Base-by-base conservation (phyloP, 2,329 filamentous ascomycete genomes). In the Pestalotiopsis sp. region DNA sequence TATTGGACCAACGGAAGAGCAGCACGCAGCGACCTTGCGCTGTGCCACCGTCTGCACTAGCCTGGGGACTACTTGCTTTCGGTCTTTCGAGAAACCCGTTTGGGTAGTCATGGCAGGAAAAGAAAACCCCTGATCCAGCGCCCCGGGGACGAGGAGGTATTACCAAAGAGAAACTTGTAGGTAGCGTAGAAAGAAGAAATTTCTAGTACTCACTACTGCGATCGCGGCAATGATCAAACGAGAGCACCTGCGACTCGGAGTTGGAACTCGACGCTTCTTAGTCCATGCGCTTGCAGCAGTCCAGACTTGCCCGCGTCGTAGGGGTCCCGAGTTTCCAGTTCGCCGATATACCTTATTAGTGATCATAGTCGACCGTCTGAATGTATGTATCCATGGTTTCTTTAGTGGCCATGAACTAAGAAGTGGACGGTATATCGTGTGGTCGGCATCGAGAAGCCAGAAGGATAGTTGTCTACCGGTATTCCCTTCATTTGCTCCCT, bases 1-100 rank as follows among this genome's bases (percentile, higher is more conserved):
- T 38, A 35, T 65, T 63, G 60, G 60, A 48, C 60, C 35, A 63
- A 52, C 39, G 38, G 60, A 63, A 63, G 40, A 24, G 48, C n/a
- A 9, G 17, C 9, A 9, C 14, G 17, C 20, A n/a, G 17, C 44
- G 17, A n/a, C 44, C 20, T 14, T 52, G 44, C 17, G 44, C 44
- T 52, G 44, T 52, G 44, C 44, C 44, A 52, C 44, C 44, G 17
- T 52, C 17, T 35, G 39, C 60, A 48, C 60, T 65, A 26, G 40
- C 44, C 20, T 56, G 52, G 62, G 30, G 48, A 35, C 62, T 38
- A 65, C 48, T n/a, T 22, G 39, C 39, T 22, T 40, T 35, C 40
- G 20, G 35, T 13, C 39, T 48, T 22, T 63, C 62, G 26, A 55
- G 24, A 13, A 56, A n/a, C 62, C 38, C 58, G 35, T 20, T 61